These are phyloP conservation scores for Kingdonia uniflora DNA, from an alignment of 164 flowering plant genomes.

Conservation along the genomic window DNA sequence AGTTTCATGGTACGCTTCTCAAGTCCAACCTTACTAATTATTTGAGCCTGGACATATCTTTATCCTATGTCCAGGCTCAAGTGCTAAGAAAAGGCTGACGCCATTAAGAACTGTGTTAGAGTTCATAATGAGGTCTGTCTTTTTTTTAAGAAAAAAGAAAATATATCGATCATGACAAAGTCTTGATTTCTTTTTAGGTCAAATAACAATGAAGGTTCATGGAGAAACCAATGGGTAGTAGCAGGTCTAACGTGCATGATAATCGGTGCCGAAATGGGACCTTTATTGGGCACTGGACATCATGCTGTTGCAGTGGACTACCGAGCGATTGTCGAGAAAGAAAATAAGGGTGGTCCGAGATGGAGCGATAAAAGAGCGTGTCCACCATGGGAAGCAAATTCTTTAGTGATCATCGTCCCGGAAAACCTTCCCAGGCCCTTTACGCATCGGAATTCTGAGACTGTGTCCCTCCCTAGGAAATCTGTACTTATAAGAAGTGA, in stretches of 20 bases:
- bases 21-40: too few species aligned
- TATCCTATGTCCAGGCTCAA: too few species aligned
- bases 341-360: not conserved
- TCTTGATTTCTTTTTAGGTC: too few species aligned
- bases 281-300: not conserved
- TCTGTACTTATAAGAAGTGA: too few species aligned
- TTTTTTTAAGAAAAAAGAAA: too few species aligned
- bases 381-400: constrained; percentile 32
- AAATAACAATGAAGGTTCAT: constrained; percentile 2
- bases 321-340: not conserved
- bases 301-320: constrained; percentile 7
- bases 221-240: constrained; percentile 14
- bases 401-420: constrained; percentile 38
- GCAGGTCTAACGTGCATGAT: constrained; percentile 17
- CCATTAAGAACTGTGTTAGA: too few species aligned
- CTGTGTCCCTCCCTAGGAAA: constrained; percentile 3
- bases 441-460: constrained; percentile 25
- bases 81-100: too few species aligned
- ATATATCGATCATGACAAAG: too few species aligned
- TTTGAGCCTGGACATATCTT: too few species aligned
- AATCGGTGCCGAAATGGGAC: constrained; percentile 12
- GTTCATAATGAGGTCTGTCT: too few species aligned
- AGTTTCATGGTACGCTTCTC: constrained; percentile 3
- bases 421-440: constrained; percentile 45
- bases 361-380: constrained; percentile 41